These are phyloP conservation scores for Cyclocybe aegerita DNA, from an alignment of 768 basidiomycete genomes.

Conservation along the genomic window DNA sequence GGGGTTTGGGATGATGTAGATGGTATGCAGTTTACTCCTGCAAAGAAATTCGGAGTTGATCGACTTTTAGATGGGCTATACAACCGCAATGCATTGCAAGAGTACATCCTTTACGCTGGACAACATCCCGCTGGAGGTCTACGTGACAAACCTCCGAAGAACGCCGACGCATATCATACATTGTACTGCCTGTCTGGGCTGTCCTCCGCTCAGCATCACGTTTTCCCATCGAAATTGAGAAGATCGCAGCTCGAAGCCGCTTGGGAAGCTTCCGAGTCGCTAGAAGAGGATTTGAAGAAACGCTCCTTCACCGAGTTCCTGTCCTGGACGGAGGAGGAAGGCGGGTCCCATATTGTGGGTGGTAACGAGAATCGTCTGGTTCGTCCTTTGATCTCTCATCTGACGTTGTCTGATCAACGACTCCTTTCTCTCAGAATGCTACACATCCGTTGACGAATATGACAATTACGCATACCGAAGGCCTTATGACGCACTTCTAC, in stretches of 20 bases:
- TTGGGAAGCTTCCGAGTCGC: constrained; percentile 19
- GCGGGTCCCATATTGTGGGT: constrained; percentile 25
- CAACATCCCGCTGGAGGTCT: constrained; percentile 87
- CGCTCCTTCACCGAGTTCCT: constrained; percentile 20
- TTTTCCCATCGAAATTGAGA: constrained; percentile 43
- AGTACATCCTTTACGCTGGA: constrained; percentile 83
- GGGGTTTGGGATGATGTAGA: constrained; percentile 71
- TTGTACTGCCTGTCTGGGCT: constrained; percentile 90
- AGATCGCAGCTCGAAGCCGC: constrained; percentile 16
- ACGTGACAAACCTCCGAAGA: constrained; percentile 93
- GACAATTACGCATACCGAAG: constrained; percentile 36
- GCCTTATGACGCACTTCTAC: constrained; percentile 28
- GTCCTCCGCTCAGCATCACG: constrained; percentile 82
- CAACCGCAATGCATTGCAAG: constrained; percentile 74
- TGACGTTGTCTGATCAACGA: neutral
- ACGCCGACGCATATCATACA: constrained; percentile 95
- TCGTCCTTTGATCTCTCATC: neutral
- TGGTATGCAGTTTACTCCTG: constrained; percentile 30
- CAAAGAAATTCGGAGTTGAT: neutral
- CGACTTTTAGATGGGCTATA: constrained; percentile 41
- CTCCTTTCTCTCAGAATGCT: constrained; percentile 22
- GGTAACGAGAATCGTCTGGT: constrained; percentile 27
- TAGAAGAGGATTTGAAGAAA: constrained; percentile 20
- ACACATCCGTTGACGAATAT: constrained; percentile 35
- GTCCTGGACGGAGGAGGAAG: constrained; percentile 34